Percentiles rank a stretch among this genome's conserved stretches.
Evolutionary conservation across 148 eudicot species (phyloP).

Genomic region (Camellia sinensis): DNA sequence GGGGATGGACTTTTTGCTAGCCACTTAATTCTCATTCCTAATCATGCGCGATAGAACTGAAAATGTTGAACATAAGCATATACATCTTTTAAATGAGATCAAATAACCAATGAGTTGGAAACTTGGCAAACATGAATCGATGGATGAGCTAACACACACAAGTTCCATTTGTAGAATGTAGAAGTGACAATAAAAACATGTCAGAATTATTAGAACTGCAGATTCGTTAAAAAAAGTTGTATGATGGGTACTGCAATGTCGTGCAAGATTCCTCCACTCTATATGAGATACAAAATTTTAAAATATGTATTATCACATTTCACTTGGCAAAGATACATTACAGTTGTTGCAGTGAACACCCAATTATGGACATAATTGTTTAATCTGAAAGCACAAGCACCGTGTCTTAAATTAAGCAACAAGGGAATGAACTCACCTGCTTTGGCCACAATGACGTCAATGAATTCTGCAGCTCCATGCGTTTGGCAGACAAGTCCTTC

Average conservation of each 20-base stretch:
- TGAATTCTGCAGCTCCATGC: slow-evolving; percentile 89
- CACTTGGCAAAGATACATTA: not conserved
- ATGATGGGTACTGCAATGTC: not conserved
- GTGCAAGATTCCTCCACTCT: not conserved
- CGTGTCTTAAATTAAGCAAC: not conserved
- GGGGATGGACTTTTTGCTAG: not conserved
- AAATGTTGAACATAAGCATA: not conserved
- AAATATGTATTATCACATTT: not conserved
- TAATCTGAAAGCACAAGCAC: not conserved
- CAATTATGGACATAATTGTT: not conserved
- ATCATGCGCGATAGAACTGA: not conserved
- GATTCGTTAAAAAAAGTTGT: not conserved
- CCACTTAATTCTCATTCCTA: not conserved
- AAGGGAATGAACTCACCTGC: slow-evolving; percentile 57
- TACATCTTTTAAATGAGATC: not conserved
- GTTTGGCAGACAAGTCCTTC: slow-evolving; percentile 75
- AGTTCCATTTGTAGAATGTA: not conserved
- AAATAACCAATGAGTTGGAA: not conserved
- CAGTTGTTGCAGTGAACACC: not conserved
- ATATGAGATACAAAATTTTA: too few relatives aligned
- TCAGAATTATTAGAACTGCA: slow-evolving; percentile 1
- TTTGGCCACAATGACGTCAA: slow-evolving; percentile 94
- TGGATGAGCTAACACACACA: not conserved
- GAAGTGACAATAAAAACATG: not conserved
- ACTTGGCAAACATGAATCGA: not conserved